Conservation (phyloP, 2,329 filamentous ascomycete species). For the Rutstroemia sp. region DNA sequence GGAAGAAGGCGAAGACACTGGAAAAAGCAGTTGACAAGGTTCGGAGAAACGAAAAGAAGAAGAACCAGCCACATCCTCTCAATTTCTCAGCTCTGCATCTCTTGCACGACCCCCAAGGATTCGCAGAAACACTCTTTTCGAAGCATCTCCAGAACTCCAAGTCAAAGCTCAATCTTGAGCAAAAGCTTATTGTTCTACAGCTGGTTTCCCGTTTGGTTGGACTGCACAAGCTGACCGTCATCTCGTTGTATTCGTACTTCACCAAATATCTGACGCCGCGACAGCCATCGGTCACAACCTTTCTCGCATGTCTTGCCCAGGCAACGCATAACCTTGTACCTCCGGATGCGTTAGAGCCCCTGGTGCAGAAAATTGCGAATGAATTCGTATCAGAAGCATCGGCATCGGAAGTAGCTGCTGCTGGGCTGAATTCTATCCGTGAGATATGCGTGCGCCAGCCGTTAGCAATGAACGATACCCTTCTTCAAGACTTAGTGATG, state of each 20-base stretch:
- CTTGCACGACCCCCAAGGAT: slow-evolving; percentile 88
- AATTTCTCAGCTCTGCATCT: slow-evolving; percentile 97
- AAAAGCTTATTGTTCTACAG: slow-evolving; percentile 83
- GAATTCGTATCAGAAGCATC: slow-evolving; percentile 96
- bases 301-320: slow-evolving; percentile 87
- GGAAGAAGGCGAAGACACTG: slow-evolving; percentile 73
- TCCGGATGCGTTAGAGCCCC: slow-evolving; percentile 82
- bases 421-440: slow-evolving; percentile 88
- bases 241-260: slow-evolving; percentile 70
- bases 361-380: slow-evolving; percentile 93
- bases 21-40: slow-evolving; percentile 77
- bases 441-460: slow-evolving; percentile 91
- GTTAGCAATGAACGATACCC: slow-evolving; percentile 88
- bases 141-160: slow-evolving; percentile 87
- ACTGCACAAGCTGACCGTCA: slow-evolving; percentile 83
- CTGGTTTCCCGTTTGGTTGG: slow-evolving; percentile 87
- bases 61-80: slow-evolving; percentile 75
- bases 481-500: slow-evolving; percentile 92
- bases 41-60: slow-evolving; percentile 79
- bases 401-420: slow-evolving; percentile 82
- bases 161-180: slow-evolving; percentile 77
- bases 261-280: slow-evolving; percentile 11
- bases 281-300: slow-evolving; percentile 47
- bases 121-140: slow-evolving; percentile 81
- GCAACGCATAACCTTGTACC: slow-evolving; percentile 86